Conservation (phyloP, 257 asterid species). For the Ligustrum vulgare region DNA sequence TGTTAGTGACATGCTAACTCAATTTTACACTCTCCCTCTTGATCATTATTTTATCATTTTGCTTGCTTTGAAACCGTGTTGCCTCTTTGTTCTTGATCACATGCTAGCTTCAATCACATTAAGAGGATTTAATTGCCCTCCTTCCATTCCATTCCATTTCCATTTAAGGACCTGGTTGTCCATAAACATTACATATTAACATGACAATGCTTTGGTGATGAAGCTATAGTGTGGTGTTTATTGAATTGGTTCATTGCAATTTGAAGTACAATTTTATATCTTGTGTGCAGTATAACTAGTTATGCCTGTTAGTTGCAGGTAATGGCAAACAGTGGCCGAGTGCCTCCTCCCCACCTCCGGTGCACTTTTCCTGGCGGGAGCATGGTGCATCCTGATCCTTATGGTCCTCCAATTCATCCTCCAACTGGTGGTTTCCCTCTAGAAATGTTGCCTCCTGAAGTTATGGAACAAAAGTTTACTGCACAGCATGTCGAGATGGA, state of each 20-base stretch:
- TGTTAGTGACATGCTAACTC: neutral
- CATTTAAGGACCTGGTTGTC: neutral
- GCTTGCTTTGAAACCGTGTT: too few relatives aligned
- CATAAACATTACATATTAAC: neutral
- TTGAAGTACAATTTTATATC: neutral
- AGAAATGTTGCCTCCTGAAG: slow-evolving; percentile 73
- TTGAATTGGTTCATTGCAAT: neutral
- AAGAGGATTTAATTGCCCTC: neutral
- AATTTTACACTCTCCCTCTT: neutral
- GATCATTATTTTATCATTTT: neutral
- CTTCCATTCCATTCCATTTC: neutral
- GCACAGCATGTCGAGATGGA: slow-evolving; percentile 79
- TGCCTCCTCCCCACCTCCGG: slow-evolving; percentile 64
- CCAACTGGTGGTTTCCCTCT: slow-evolving; percentile 66
- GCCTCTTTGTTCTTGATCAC: too few relatives aligned
- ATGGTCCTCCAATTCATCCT: slow-evolving; percentile 46
- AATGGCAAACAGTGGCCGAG: slow-evolving; percentile 83
- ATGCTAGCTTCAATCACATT: neutral
- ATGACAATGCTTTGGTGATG: neutral
- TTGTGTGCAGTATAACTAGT: slow-evolving; percentile 14
- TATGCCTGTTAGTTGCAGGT: slow-evolving; percentile 30
- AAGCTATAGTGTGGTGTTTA: neutral
- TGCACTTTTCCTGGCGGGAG: slow-evolving; percentile 62
- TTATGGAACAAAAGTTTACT: slow-evolving; percentile 86
- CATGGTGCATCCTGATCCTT: slow-evolving; percentile 62